Percentiles rank a stretch among this genome's conserved stretches.
These are phyloP conservation scores for Exutisphaerella laricina DNA, from an alignment of 2,329 filamentous ascomycete genomes.

Conservation along the genomic window DNA sequence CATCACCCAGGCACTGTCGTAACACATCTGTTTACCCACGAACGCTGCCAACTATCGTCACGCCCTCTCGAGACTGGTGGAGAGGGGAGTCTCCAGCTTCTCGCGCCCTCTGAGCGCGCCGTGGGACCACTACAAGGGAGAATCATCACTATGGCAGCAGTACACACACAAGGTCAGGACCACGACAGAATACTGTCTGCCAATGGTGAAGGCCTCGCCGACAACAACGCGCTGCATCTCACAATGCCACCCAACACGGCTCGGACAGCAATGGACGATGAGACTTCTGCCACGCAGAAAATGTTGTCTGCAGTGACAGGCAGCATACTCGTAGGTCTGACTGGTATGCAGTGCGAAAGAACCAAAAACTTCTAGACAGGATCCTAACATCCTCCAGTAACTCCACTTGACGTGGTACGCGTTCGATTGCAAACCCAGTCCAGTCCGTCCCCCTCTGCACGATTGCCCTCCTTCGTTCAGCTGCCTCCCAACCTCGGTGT, in stretches of 20 bases:
- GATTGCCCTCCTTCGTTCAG: conserved; percentile 54
- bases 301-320: conserved; percentile 93
- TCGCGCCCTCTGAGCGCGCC: conserved; percentile 17
- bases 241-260: conserved; percentile 10
- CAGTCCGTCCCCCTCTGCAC: conserved; percentile 49
- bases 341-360: conserved; percentile 70
- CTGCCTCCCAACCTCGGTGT: conserved; percentile 83
- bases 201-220: conserved; percentile 4
- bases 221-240: conserved; percentile 6
- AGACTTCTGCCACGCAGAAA: conserved; percentile 79
- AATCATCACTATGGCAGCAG: conserved; percentile 16
- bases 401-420: conserved; percentile 92
- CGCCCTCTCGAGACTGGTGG: neutral
- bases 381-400: conserved; percentile 53
- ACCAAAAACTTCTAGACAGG: neutral
- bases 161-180: conserved; percentile 33
- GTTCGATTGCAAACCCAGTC: conserved; percentile 84
- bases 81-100: conserved; percentile 8
- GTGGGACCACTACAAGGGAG: conserved; percentile 11
- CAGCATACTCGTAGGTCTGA: conserved; percentile 79
- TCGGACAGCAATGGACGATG: conserved; percentile 37
- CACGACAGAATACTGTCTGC: conserved; percentile 36
- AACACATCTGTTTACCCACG: neutral
- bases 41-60: neutral
- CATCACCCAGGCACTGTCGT: neutral